Conservation (phyloP, 768 basidiomycete genomes). For the Hypsizygus marmoreus region DNA sequence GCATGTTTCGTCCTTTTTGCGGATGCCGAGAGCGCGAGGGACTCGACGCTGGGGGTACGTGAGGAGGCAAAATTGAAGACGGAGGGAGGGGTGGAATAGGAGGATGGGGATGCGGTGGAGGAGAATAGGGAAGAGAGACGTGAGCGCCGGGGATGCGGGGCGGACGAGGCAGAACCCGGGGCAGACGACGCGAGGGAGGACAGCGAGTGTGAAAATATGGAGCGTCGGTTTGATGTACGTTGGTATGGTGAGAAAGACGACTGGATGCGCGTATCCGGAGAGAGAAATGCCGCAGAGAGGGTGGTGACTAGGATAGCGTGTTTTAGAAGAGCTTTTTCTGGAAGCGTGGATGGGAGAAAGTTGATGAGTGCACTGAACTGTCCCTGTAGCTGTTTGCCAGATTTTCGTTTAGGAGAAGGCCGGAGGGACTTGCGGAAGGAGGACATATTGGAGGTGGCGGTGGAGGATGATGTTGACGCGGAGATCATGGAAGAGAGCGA, state of each 20-base stretch:
- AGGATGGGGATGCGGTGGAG: neutral
- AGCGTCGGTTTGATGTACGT: neutral
- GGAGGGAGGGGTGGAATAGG: neutral
- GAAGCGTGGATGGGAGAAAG: constrained; percentile 38
- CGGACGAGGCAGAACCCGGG: neutral
- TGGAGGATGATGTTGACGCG: neutral
- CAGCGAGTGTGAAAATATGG: constrained; percentile 13
- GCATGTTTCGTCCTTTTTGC: constrained; percentile 1
- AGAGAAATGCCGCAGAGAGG: constrained; percentile 38
- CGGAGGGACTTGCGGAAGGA: constrained; percentile 1
- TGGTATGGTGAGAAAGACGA: constrained; percentile 6
- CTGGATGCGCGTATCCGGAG: constrained; percentile 8
- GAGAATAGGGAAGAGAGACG: constrained; percentile 15
- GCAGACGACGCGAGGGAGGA: neutral
- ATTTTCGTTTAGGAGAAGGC: constrained; percentile 1
- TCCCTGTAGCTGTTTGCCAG: constrained; percentile 14
- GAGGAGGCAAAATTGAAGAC: neutral
- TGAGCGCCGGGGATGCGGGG: constrained; percentile 3
- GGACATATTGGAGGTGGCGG: no score
- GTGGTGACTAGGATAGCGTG: constrained; percentile 47
- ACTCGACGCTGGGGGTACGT: constrained; percentile 7
- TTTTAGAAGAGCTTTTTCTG: constrained; percentile 45
- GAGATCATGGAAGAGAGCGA: neutral
- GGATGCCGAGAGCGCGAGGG: neutral
- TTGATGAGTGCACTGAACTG: constrained; percentile 46